Base-by-base conservation (phyloP, 2,329 filamentous ascomycete genomes). In the Neofusicoccum parvum region DNA sequence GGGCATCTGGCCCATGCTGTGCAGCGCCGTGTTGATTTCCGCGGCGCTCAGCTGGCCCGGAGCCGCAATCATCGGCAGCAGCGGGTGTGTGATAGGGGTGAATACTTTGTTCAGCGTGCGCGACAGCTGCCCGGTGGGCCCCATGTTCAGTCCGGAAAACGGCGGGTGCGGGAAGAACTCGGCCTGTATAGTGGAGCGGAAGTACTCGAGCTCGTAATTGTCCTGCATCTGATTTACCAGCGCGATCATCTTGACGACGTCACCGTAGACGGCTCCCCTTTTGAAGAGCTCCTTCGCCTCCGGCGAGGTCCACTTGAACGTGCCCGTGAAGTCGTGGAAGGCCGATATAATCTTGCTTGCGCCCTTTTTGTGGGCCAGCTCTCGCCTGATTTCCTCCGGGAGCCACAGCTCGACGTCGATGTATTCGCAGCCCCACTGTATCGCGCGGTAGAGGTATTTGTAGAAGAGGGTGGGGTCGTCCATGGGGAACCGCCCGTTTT, bases 211-310 rank as follows among this genome's bases (percentile, higher is more conserved):
- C 79, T 96, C 92, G 74, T 96, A 95, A 77, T 96, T 95, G 71
- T 94, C 92, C 73, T 93, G 92, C 74, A 91, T 88, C 46, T 90
- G 89, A 73, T 88, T 90, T 73, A 92, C 91, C 73, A 94, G 89
- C 37, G 90, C 88, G 72, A 95, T 95, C 91, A 96, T 95, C 81
- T 95, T 96, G 73, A 96, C 89, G 65, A 96, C 92, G 75, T 96
- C 92, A 53, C 90, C 90, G 70, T 93, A 92, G 66, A 87, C 86
- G 53, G 86, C 86, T 9, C 90, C 92, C 69, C 89, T 85, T 66
- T 87, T 81, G 70, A 94, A 96, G 3, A 94, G 84, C 11, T 85
- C 81, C 72, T 91, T 87, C 1, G 92, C 92, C 69, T 90, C 85
- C 6, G 85, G 79, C 0, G 91, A 92, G 0, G 90, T 90, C 92